phyloP scores from a whole-genome alignment of 352 stramenopile species.

The Globisporangium carolinianum region DNA sequence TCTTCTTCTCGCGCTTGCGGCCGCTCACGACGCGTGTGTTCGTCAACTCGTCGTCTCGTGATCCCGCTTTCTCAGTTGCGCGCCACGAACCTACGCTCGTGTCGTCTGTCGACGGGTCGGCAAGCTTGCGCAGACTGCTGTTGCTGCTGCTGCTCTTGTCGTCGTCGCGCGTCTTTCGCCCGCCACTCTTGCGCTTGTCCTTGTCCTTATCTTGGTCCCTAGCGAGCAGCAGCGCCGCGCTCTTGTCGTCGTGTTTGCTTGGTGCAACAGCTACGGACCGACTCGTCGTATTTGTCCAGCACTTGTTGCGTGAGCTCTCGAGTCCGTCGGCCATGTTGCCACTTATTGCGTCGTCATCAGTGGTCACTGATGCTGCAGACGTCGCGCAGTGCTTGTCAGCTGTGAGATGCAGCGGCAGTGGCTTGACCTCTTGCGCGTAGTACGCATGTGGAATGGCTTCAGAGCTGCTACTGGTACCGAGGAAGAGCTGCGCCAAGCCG shows the following conservation, averaged over 20 bases:
- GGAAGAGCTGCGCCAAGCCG: slow-evolving; percentile 27
- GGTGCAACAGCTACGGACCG: slow-evolving; percentile 3
- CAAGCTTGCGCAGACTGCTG: slow-evolving; percentile 28
- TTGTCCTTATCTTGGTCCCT: slow-evolving; percentile 6
- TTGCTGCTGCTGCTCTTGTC: slow-evolving; percentile 26
- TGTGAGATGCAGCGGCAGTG: slow-evolving; percentile 18
- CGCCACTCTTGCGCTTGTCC: slow-evolving; percentile 37
- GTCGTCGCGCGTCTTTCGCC: slow-evolving; percentile 29
- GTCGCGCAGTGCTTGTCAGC: slow-evolving; percentile 19
- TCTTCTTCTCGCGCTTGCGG: slow-evolving; percentile 32
- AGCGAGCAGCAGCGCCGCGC: background rate
- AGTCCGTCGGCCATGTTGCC: slow-evolving; percentile 13
- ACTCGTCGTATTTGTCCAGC: slow-evolving; percentile 25
- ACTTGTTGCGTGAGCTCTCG: slow-evolving; percentile 33
- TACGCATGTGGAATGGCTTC: background rate
- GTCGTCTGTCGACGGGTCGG: slow-evolving; percentile 21
- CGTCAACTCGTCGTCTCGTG: slow-evolving; percentile 33
- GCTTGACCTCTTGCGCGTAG: slow-evolving; percentile 21
- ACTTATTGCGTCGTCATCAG: slow-evolving; percentile 4
- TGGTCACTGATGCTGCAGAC: background rate
- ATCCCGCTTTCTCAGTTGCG: slow-evolving; percentile 5
- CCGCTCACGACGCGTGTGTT: slow-evolving; percentile 17
- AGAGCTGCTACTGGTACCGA: background rate
- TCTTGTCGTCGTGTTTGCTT: slow-evolving; percentile 33
- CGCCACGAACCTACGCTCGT: slow-evolving; percentile 8